A percentile compares a stretch with the other conserved stretches of the same genome.
These are phyloP conservation scores for Phytophthora sp. DNA, from an alignment of 352 stramenopile species.

Conservation along the genomic window DNA sequence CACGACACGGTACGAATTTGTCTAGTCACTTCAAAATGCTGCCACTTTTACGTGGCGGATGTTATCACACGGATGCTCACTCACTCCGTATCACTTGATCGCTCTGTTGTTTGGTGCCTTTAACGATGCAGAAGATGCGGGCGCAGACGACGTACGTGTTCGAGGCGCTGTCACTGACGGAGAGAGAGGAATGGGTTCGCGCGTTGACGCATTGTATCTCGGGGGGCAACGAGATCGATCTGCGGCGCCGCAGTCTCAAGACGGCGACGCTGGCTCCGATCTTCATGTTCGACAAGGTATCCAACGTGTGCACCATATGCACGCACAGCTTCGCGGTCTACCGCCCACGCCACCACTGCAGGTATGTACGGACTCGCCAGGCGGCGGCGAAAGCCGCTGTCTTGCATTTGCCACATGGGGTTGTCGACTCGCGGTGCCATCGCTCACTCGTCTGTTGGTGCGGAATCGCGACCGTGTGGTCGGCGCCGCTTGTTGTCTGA, in stretches of 20 bases:
- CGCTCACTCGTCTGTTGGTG: conserved; percentile 32
- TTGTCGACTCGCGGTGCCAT: conserved; percentile 12
- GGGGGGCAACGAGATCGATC: conserved; percentile 54
- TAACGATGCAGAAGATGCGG: conserved; percentile 26
- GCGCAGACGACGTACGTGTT: conserved; percentile 65
- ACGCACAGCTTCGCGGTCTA: conserved; percentile 84
- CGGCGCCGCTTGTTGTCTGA: conserved; percentile 10
- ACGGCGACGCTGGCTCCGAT: conserved; percentile 80
- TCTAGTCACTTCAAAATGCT: conserved; percentile 2
- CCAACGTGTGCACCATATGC: conserved; percentile 87
- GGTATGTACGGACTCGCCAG: conserved; percentile 39
- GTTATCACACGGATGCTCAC: conserved; percentile 10
- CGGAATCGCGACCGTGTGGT: conserved; percentile 9
- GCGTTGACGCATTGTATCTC: conserved; percentile 80
- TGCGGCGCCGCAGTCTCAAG: conserved; percentile 75
- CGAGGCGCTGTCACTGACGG: conserved; percentile 60
- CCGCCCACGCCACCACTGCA: conserved; percentile 83
- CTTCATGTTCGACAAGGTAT: conserved; percentile 89
- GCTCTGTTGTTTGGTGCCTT: not conserved
- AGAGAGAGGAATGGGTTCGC: conserved; percentile 86
- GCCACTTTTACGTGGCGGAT: not conserved
- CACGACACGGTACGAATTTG: conserved; percentile 26
- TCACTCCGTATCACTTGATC: too few species aligned
- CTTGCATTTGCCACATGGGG: conserved; percentile 17
- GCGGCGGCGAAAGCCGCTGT: not conserved